Conservation (phyloP, 352 stramenopile genomes). For the Phytophthora quininea region DNA sequence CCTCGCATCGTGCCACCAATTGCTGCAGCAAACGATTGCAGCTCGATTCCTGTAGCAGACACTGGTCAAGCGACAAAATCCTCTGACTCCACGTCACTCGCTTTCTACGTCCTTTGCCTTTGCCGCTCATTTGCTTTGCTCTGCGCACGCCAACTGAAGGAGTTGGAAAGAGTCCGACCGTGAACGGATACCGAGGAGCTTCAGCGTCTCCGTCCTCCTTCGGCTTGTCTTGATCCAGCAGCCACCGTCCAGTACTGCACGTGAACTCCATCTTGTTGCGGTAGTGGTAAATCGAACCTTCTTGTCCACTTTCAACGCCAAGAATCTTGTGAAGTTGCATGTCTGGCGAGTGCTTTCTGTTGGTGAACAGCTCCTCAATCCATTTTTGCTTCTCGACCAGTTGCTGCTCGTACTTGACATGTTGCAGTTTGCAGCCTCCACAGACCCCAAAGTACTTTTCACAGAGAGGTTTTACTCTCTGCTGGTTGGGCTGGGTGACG, state of each 20-base stretch:
- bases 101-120: constrained; percentile 38
- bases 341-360: constrained; percentile 27
- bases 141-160: constrained; percentile 50
- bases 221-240: constrained; percentile 54
- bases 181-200: constrained; percentile 43
- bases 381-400: constrained; percentile 68
- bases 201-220: neutral
- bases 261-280: constrained; percentile 90
- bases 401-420: constrained; percentile 63
- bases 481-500: constrained; percentile 34
- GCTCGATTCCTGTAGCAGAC: constrained; percentile 48
- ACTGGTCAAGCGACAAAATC: constrained; percentile 71
- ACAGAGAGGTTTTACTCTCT: constrained; percentile 48
- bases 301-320: constrained; percentile 26
- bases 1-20: constrained; percentile 37
- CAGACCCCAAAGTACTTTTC: constrained; percentile 68
- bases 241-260: constrained; percentile 74
- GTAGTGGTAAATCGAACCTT: constrained; percentile 45
- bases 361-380: constrained; percentile 45
- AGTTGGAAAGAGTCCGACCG: constrained; percentile 75
- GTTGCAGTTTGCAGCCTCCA: constrained; percentile 75
- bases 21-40: constrained; percentile 55
- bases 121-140: constrained; percentile 37
- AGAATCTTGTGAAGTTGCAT: constrained; percentile 51
- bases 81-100: constrained; percentile 57